Percentiles rank a stretch among this genome's conserved stretches.
Conservation (phyloP, 192 early-diverging fungal genomes). For the Coemansia biformis region DNA sequence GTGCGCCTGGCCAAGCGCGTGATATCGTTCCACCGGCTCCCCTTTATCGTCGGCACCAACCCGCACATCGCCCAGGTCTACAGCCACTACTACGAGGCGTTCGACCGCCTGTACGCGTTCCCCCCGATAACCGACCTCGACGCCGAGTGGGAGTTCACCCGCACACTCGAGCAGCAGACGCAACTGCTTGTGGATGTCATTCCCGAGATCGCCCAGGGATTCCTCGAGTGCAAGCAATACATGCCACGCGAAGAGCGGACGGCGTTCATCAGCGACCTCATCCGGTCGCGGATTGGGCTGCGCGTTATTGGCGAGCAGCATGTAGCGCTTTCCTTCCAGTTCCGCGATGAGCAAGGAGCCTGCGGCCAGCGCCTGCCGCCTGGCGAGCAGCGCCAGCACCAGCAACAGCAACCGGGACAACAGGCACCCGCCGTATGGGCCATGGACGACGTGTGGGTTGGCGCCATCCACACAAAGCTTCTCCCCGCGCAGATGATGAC, state of each 20-base stretch:
- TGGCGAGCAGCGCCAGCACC: too few species aligned
- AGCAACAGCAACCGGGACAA: too few species aligned
- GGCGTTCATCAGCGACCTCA: slow-evolving; percentile 80
- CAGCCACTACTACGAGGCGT: slow-evolving; percentile 72
- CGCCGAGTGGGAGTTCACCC: slow-evolving; percentile 63
- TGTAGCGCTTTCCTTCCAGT: slow-evolving; percentile 64
- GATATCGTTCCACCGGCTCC: slow-evolving; percentile 77
- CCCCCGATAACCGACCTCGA: slow-evolving; percentile 56
- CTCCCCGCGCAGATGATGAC: slow-evolving; percentile 62
- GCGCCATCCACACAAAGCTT: slow-evolving; percentile 77
- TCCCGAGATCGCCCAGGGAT: slow-evolving; percentile 85
- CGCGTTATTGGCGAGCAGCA: slow-evolving; percentile 91
- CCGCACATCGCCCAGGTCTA: slow-evolving; percentile 84
- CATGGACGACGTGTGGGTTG: slow-evolving; percentile 61
- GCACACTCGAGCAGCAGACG: slow-evolving; percentile 66
- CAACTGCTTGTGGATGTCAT: slow-evolving; percentile 79
- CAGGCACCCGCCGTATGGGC: neutral
- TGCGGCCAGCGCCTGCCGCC: too few species aligned
- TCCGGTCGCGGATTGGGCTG: slow-evolving; percentile 84
- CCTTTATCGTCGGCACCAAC: slow-evolving; percentile 96
- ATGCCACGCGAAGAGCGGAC: slow-evolving; percentile 66
- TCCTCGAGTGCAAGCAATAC: slow-evolving; percentile 84
- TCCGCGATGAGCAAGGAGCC: slow-evolving; percentile 30
- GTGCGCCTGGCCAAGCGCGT: slow-evolving; percentile 85
- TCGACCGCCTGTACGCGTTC: slow-evolving; percentile 62